Conservation (phyloP, 2,329 filamentous ascomycete species). For the Graphiopsis chlorocephala region DNA sequence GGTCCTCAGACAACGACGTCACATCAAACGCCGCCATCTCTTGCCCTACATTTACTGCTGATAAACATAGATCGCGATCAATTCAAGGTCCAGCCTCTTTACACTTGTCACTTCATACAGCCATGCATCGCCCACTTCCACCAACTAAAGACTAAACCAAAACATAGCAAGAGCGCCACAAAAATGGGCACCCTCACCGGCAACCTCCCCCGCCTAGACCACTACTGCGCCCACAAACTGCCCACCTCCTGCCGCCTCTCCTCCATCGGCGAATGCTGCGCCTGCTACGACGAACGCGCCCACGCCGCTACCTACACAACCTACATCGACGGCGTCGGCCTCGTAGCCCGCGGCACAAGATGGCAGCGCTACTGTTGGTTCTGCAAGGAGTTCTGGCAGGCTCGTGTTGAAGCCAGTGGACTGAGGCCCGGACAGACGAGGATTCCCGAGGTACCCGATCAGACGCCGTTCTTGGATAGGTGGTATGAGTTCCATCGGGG, state of each 20-base stretch:
- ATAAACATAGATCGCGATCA: background rate
- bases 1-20: background rate
- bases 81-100: background rate
- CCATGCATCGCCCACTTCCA: background rate
- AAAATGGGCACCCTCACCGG: slow-evolving; percentile 32
- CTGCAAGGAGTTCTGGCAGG: slow-evolving; percentile 52
- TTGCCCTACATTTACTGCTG: background rate
- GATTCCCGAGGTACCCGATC: slow-evolving; percentile 48
- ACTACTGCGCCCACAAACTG: slow-evolving; percentile 32
- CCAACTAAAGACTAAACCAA: background rate
- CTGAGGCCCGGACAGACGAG: slow-evolving; percentile 44
- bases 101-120: background rate
- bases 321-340: slow-evolving; percentile 52
- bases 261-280: slow-evolving; percentile 32
- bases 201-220: slow-evolving; percentile 22
- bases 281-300: slow-evolving; percentile 33
- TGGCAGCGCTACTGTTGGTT: slow-evolving; percentile 54
- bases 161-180: background rate
- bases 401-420: slow-evolving; percentile 43
- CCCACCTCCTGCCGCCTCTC: slow-evolving; percentile 32
- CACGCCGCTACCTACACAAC: slow-evolving; percentile 45
- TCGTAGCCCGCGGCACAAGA: slow-evolving; percentile 46
- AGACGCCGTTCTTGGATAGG: slow-evolving; percentile 43
- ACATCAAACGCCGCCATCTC: background rate
- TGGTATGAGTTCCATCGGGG: slow-evolving; percentile 53